Evolutionary conservation across 768 basidiomycete species (phyloP), one percentile per base, ranked within the genome.

Genomic region (Calocera cornea): DNA sequence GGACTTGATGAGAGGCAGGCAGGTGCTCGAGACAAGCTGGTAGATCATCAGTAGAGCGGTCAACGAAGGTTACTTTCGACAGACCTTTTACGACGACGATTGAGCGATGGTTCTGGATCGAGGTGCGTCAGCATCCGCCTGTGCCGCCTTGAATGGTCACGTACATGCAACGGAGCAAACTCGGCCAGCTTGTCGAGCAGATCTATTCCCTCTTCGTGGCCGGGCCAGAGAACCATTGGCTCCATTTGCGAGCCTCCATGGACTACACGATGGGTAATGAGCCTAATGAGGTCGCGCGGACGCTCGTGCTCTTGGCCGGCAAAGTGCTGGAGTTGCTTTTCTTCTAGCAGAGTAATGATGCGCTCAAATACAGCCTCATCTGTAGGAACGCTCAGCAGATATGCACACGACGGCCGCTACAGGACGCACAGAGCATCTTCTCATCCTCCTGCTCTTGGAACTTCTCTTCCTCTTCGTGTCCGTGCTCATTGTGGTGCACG

Each of bases 221-320:
- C 80, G 40, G 86, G 79, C 41, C 81, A 84, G 68, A 97, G 84
- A 40, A 84, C 67, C 22, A 92, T 84, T 0, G 91, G 88, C 33
- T 84, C 80, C n/a, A 78, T 78, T 71, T 87, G 89, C 50, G 86
- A 83, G 1, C 92, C 93, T 1, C 94, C 94, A 71, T 95, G 94
- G 1, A 97, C 94, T 47, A 94, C 87, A 40, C 86, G 83, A 73
- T 90, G 88, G 70, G 87, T 87, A n/a, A 88, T 78, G 68, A 84
- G 78, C 5, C 73, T 75, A 69, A 91, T 83, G 2, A 79, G 70
- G 22, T 73, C 72, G 2, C 72, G 44, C 19, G 44, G 44, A 7
- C 71, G 66, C 84, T 79, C 47, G 86, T 78, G 49, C 77, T 76
- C 0, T 77, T 76, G 24, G 81, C 79, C 33, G 38, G 38, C 41